Base-by-base conservation (phyloP, 1,139 yeast species). In the Arxiozyma slooffiae region DNA sequence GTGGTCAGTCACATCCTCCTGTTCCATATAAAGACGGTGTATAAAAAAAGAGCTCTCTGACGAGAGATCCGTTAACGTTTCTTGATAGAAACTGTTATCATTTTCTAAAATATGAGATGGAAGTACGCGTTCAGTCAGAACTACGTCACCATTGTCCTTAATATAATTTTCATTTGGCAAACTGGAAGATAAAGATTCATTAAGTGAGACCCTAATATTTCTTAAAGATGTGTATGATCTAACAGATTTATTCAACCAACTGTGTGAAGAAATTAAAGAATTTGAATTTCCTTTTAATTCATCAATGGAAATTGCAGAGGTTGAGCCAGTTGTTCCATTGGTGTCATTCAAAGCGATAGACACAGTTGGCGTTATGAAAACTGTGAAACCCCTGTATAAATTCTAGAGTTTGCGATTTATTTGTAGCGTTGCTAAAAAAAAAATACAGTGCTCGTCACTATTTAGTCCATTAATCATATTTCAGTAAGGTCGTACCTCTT, bases 21-120 rank as follows among this genome's bases (percentile, higher is more conserved):
- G 39, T 36, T 16, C 49, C 47, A 2, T 44, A 36, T 6, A 50
- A 17, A 1, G 60, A 53, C 14, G 55, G 50, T 18, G 55, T 58
- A 41, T 50, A 51, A 4, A 61, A 59, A 34, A 55, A 41, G 59
- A 53, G 45, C 63, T 60, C 37, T 60, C 60, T 18, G 57, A 52
- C 41, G 59, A 47, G 20, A 53, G 48, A 24, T 55, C 55, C 24
- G 55, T 37, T 22, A 60, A 41, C 16, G 53, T 53, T 7, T 50
- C 54, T 3, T 41, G 38, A 23, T 24, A 30, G 36, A 6, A 14
- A 23, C 39, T 18, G 23, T 26, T 18, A 8, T 20, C 46, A 18
- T 30, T 14, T 16, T 40, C 34, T 26, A n/a, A 14, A 44, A 16
- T 30, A 34, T 36, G 16, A 22, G 21, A 24, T 44, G 36, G 23